A percentile compares a stretch with the other conserved stretches of the same genome.
Evolutionary conservation across 352 stramenopile species (phyloP).

Genomic region (Phytophthora sojae): DNA sequence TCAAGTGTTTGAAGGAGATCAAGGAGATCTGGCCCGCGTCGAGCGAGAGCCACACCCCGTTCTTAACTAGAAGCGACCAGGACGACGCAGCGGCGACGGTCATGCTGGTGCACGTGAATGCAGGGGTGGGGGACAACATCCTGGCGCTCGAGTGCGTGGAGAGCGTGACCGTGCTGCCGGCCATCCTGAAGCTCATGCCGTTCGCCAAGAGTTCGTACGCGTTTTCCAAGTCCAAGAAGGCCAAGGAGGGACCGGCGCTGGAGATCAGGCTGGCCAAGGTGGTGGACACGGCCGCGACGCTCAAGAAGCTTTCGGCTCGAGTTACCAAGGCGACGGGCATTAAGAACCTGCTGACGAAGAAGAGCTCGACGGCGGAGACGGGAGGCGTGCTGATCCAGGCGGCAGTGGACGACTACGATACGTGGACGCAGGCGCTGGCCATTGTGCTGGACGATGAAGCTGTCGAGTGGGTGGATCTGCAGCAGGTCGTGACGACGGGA

Average conservation of each 20-base stretch:
- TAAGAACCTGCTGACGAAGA: conserved; percentile 51
- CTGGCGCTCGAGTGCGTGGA: conserved; percentile 57
- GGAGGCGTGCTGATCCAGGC: conserved; percentile 48
- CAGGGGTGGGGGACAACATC: conserved; percentile 48
- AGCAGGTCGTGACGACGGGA: conserved; percentile 54
- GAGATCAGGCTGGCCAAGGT: conserved; percentile 60
- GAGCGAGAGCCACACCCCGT: conserved; percentile 67
- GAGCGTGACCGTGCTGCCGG: conserved; percentile 59
- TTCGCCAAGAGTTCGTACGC: conserved; percentile 68
- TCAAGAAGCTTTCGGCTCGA: conserved; percentile 37
- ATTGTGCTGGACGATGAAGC: conserved; percentile 63
- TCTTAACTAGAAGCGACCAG: conserved; percentile 70
- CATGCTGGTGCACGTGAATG: conserved; percentile 66
- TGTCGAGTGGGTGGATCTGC: conserved; percentile 78
- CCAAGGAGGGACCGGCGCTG: conserved; percentile 45
- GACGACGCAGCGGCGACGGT: conserved; percentile 49
- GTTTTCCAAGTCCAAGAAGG: conserved; percentile 34
- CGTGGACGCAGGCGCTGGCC: conserved; percentile 58
- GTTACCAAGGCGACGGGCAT: conserved; percentile 54
- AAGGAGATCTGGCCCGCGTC: conserved; percentile 52
- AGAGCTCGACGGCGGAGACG: conserved; percentile 21
- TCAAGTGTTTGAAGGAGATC: conserved; percentile 54
- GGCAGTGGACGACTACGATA: conserved; percentile 64
- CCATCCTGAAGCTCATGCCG: conserved; percentile 79
- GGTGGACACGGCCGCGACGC: conserved; percentile 29